Evolutionary conservation across 495 filamentous ascomycete species (phyloP).

Genomic region (Podospora anserina): DNA sequence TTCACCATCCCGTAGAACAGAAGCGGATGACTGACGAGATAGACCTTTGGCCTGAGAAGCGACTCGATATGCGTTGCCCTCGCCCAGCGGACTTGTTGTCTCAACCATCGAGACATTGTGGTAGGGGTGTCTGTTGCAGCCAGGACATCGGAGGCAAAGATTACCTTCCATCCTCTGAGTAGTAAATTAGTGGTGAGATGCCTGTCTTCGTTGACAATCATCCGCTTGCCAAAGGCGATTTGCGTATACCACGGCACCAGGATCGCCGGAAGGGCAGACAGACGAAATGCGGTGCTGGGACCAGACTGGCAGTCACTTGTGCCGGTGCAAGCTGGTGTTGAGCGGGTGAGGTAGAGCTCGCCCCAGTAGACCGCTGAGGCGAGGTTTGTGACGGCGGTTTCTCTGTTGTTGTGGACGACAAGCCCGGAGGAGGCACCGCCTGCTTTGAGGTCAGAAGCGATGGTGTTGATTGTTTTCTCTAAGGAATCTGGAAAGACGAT

Average conservation of each 20-base stretch:
- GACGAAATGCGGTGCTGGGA: conserved; percentile 15
- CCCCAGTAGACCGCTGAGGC: conserved; percentile 17
- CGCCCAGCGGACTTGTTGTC: conserved; percentile 20
- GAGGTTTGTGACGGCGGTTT: conserved; percentile 11
- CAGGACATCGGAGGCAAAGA: conserved; percentile 17
- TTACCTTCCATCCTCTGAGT: conserved; percentile 14
- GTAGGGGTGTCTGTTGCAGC: conserved; percentile 16
- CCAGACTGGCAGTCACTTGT: conserved; percentile 18
- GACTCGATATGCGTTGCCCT: conserved; percentile 19
- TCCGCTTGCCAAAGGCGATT: conserved; percentile 14
- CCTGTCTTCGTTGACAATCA: conserved; percentile 21
- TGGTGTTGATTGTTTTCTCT: conserved; percentile 18
- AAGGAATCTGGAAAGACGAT: conserved; percentile 18
- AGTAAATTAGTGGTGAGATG: conserved; percentile 18
- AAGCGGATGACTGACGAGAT: conserved; percentile 13
- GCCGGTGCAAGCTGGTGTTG: conserved; percentile 13
- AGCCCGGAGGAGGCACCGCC: conserved; percentile 14
- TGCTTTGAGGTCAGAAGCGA: conserved; percentile 13
- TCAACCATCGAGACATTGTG: conserved; percentile 16
- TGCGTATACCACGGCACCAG: conserved; percentile 17
- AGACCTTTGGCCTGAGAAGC: conserved; percentile 13
- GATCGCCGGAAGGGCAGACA: conserved; percentile 12
- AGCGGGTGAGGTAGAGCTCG: conserved; percentile 18
- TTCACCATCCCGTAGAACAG: conserved; percentile 19
- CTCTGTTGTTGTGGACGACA: conserved; percentile 11